Percentiles rank a stretch among this genome's conserved stretches.
Conservation (phyloP, 495 filamentous ascomycete genomes). For the Neurospora sp. region DNA sequence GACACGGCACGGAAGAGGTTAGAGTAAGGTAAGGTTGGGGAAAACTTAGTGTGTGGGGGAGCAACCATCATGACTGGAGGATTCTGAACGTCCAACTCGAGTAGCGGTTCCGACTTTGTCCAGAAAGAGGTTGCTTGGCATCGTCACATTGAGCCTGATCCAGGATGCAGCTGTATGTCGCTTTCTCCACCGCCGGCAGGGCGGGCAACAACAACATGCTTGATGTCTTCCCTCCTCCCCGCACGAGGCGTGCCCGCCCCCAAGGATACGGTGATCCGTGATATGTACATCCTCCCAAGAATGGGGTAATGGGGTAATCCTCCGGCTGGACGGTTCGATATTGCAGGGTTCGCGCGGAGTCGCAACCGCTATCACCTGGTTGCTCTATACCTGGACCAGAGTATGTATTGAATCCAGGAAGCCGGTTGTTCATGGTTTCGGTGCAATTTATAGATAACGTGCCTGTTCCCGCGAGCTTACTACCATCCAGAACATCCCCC, state of each 20-base stretch:
- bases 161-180: not conserved
- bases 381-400: not conserved
- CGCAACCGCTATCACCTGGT: not conserved
- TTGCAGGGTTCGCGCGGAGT: not conserved
- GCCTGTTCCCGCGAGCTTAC: not conserved
- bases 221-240: not conserved
- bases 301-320: not conserved
- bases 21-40: not conserved
- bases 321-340: not conserved
- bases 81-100: not conserved
- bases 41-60: not conserved
- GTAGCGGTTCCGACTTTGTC: not conserved
- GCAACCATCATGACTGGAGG: not conserved
- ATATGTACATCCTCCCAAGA: not conserved
- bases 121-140: not conserved
- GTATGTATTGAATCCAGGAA: not conserved
- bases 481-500: not conserved
- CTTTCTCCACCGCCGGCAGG: not conserved
- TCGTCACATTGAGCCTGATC: not conserved
- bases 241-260: not conserved
- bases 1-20: not conserved
- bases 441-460: not conserved
- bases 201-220: too few relatives aligned
- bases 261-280: not conserved
- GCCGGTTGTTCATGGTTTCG: not conserved